phyloP scores from a whole-genome alignment of 495 filamentous ascomycete species.

The Aspergillus indologenus region DNA sequence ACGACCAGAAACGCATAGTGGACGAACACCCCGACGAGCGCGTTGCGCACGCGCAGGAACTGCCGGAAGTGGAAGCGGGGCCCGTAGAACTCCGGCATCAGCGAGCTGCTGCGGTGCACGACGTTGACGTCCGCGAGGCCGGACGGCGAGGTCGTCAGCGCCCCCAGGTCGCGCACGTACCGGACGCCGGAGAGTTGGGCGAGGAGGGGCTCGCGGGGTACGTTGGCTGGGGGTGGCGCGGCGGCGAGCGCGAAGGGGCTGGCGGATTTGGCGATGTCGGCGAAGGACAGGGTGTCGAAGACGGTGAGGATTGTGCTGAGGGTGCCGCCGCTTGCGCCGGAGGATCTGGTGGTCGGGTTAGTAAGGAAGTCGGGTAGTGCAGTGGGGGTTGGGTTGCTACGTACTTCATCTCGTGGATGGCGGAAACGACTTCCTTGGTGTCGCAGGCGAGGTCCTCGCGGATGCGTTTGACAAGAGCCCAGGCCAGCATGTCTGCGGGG shows the following conservation, averaged over 20 bases:
- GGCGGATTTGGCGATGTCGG: conserved; percentile 52
- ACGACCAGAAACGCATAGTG: conserved; percentile 55
- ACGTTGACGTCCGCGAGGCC: conserved; percentile 60
- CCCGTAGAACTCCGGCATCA: conserved; percentile 68
- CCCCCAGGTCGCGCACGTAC: conserved; percentile 62
- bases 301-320: conserved; percentile 60
- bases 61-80: conserved; percentile 69
- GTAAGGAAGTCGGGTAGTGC: conserved; percentile 3
- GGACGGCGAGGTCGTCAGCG: conserved; percentile 59
- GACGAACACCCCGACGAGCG: conserved; percentile 52
- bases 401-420: conserved; percentile 61
- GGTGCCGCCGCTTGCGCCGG: conserved; percentile 72
- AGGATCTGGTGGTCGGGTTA: conserved; percentile 26
- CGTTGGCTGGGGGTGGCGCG: conserved; percentile 42
- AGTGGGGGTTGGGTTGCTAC: conserved; percentile 9
- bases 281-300: conserved; percentile 58
- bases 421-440: conserved; percentile 57
- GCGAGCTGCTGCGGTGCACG: conserved; percentile 74
- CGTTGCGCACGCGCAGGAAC: conserved; percentile 60
- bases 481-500: conserved; percentile 77
- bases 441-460: conserved; percentile 54
- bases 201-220: conserved; percentile 31
- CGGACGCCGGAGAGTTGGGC: conserved; percentile 58
- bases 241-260: conserved; percentile 68
- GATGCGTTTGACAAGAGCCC: conserved; percentile 61